Evolutionary conservation across 176 grass and related monocot genomes (phyloP).

Genomic region (Dactylis glomerata): DNA sequence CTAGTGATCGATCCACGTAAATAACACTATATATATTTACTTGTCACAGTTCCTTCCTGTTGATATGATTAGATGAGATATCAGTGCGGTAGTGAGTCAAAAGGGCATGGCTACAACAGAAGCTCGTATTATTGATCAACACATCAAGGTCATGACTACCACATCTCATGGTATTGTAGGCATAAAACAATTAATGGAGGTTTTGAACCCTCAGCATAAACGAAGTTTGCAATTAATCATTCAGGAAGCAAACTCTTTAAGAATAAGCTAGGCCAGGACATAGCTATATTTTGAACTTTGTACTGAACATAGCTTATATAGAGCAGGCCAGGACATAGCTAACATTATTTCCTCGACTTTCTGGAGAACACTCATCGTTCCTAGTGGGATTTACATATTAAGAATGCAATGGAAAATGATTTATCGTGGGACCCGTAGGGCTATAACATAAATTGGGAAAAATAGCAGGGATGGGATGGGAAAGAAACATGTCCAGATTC

Average conservation of each 20-base stretch:
- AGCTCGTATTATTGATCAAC: no score
- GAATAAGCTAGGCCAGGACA: no score
- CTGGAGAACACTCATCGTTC: constrained; percentile 41
- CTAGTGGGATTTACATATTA: constrained; percentile 32
- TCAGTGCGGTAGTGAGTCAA: no score
- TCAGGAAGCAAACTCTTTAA: no score
- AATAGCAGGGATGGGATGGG: neutral
- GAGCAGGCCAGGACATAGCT: neutral
- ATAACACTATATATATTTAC: neutral
- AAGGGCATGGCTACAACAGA: no score
- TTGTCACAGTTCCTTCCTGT: neutral
- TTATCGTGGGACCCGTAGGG: constrained; percentile 47
- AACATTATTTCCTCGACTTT: neutral
- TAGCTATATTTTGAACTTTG: constrained; percentile 4
- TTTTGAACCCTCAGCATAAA: neutral
- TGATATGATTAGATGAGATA: neutral
- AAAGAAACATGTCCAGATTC: neutral
- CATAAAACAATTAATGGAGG: neutral
- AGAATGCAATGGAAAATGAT: constrained; percentile 42
- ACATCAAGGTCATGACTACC: no score
- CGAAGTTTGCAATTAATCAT: no score
- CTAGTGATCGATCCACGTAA: constrained; percentile 38
- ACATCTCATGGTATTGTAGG: neutral
- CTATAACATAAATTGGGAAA: constrained; percentile 43
- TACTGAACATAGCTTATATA: neutral